Conservation (phyloP, 768 basidiomycete species). For the Suillus luteus region DNA sequence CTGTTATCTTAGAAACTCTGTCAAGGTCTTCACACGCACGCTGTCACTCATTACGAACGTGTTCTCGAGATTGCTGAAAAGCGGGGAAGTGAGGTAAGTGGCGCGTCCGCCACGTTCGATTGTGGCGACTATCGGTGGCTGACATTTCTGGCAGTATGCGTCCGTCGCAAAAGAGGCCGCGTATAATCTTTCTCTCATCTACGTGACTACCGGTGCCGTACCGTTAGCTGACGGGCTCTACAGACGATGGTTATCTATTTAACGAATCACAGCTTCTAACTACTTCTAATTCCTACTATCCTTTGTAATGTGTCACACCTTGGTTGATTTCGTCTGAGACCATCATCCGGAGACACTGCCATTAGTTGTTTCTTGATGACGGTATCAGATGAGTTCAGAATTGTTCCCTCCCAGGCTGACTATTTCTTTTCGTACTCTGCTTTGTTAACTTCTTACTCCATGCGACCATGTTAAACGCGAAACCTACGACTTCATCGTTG, state of each 20-base stretch:
- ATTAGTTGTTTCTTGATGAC: background rate
- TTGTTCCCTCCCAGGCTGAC: background rate
- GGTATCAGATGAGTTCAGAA: conserved; percentile 1
- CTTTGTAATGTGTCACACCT: conserved; percentile 6
- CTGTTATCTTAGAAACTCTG: conserved; percentile 3
- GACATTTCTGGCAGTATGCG: conserved; percentile 39
- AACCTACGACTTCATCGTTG: conserved; percentile 20
- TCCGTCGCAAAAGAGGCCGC: conserved; percentile 76
- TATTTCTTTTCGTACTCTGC: background rate
- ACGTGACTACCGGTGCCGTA: conserved; percentile 74
- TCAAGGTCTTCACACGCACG: conserved; percentile 77
- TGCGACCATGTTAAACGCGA: conserved; percentile 16
- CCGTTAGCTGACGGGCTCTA: conserved; percentile 71
- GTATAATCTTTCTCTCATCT: conserved; percentile 85
- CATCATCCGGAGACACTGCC: background rate
- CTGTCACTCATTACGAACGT: conserved; percentile 80
- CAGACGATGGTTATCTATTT: conserved; percentile 82
- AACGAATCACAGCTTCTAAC: conserved; percentile 19
- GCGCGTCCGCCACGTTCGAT: background rate
- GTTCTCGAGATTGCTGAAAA: conserved; percentile 66
- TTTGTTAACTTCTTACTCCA: background rate
- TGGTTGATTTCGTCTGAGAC: conserved; percentile 7
- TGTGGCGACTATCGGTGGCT: conserved; percentile 3
- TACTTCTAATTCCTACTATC: background rate
- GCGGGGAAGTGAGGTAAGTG: conserved; percentile 34